phyloP scores from a whole-genome alignment of 2,329 filamentous ascomycete genomes.

The Diaporthe humulicola region DNA sequence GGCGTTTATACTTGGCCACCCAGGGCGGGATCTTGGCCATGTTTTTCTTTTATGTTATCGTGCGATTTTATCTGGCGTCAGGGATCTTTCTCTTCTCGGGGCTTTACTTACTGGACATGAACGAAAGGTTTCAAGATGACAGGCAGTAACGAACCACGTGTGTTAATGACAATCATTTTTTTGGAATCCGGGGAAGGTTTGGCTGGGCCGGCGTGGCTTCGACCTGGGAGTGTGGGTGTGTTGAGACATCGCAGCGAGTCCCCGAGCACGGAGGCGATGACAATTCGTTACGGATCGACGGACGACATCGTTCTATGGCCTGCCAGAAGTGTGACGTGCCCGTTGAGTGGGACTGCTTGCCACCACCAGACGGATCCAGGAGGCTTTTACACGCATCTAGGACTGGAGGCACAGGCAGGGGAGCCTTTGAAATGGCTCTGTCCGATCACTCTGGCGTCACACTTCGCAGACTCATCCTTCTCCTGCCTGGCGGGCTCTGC shows the following conservation, averaged over 20 bases:
- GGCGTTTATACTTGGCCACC: slow-evolving; percentile 10
- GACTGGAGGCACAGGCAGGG: neutral
- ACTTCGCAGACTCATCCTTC: slow-evolving; percentile 18
- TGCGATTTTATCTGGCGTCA: slow-evolving; percentile 30
- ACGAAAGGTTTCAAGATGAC: slow-evolving; percentile 41
- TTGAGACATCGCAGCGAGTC: neutral
- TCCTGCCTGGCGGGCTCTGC: neutral
- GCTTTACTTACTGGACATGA: slow-evolving; percentile 40
- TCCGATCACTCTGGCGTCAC: neutral
- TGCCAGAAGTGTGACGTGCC: neutral
- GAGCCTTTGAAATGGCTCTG: neutral
- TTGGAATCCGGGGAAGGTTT: neutral
- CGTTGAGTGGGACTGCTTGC: neutral
- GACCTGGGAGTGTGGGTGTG: neutral
- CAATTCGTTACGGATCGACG: neutral
- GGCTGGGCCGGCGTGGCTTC: slow-evolving; percentile 23
- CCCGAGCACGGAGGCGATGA: neutral
- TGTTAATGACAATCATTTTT: slow-evolving; percentile 42
- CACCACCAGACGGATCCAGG: neutral
- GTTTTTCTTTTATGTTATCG: slow-evolving; percentile 10
- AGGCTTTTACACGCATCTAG: neutral
- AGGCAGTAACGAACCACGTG: slow-evolving; percentile 45
- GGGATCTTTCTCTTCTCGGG: slow-evolving; percentile 34
- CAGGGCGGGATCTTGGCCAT: slow-evolving; percentile 20
- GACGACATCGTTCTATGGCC: neutral